A percentile compares a stretch with the other conserved stretches of the same genome.
These are phyloP conservation scores for Erucastrum elatum DNA, from an alignment of 345 rosid genomes.

Conservation along the genomic window DNA sequence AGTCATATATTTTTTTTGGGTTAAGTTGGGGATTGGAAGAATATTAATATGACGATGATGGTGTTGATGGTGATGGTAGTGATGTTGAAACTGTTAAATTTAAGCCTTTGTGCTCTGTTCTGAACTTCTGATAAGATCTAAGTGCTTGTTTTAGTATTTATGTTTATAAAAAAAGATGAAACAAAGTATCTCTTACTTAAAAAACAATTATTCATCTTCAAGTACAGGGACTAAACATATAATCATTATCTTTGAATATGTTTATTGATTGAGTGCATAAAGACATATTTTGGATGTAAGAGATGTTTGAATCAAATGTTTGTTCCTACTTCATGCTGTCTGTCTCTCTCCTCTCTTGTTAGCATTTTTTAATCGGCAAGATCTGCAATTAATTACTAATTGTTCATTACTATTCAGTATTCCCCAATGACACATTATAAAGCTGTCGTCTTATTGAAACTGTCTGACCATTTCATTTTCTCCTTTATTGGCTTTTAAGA, in stretches of 20 bases:
- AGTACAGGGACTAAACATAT: conserved; percentile 16
- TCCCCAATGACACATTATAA: conserved; percentile 17
- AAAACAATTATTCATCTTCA: conserved; percentile 22
- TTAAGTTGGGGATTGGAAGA: conserved; percentile 1
- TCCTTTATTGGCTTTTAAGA: background rate
- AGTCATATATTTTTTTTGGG: background rate
- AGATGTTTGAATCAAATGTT: conserved; percentile 38
- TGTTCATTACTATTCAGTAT: background rate
- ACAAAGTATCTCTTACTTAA: background rate
- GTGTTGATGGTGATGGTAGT: conserved; percentile 5
- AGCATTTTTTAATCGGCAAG: conserved; percentile 12
- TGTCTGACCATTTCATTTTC: background rate
- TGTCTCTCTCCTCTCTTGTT: conserved; percentile 2
- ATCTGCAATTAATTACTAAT: conserved; percentile 19
- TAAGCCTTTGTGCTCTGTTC: conserved; percentile 12
- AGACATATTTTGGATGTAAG: conserved; percentile 16
- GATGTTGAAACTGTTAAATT: conserved; percentile 14
- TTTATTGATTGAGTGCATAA: conserved; percentile 25
- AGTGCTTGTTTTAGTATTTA: conserved; percentile 7
- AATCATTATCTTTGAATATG: conserved; percentile 9
- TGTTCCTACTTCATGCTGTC: conserved; percentile 17
- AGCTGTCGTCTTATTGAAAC: conserved; percentile 29
- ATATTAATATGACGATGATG: conserved; percentile 20
- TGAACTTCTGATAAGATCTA: conserved; percentile 30
- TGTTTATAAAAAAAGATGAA: conserved; percentile 2